phyloP scores from a whole-genome alignment of 805 yeast species.

The Yarrowia sp. region DNA sequence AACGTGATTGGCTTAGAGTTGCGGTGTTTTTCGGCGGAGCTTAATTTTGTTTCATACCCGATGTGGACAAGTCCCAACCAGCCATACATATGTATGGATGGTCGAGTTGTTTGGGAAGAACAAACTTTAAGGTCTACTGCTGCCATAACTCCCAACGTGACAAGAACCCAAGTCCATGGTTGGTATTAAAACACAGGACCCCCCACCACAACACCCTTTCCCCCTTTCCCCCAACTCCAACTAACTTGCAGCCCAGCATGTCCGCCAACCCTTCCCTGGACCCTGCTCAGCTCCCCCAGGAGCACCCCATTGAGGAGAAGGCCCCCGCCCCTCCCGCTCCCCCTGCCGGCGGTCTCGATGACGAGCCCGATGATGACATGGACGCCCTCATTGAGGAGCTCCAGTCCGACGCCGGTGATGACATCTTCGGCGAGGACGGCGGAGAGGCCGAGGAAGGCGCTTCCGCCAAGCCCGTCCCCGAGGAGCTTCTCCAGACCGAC shows the following conservation, averaged over 20 bases:
- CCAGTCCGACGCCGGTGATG: slow-evolving; percentile 67
- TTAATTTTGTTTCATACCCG: slow-evolving; percentile 34
- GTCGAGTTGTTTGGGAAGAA: not conserved
- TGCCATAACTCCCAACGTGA: slow-evolving; percentile 34
- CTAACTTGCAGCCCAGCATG: slow-evolving; percentile 39
- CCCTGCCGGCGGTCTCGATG: slow-evolving; percentile 54
- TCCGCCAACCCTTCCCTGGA: slow-evolving; percentile 40
- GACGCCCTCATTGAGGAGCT: slow-evolving; percentile 66
- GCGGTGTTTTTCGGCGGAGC: slow-evolving; percentile 38
- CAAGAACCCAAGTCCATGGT: not conserved
- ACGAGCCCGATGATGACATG: slow-evolving; percentile 70
- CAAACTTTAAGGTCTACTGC: slow-evolving; percentile 2
- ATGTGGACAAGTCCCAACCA: slow-evolving; percentile 31
- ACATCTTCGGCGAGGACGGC: slow-evolving; percentile 50
- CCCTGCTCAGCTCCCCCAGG: slow-evolving; percentile 39
- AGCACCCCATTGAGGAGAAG: slow-evolving; percentile 54
- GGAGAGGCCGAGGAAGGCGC: slow-evolving; percentile 56
- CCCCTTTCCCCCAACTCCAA: slow-evolving; percentile 1
- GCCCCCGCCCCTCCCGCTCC: slow-evolving; percentile 48
- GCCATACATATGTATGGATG: slow-evolving; percentile 38
- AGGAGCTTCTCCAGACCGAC: slow-evolving; percentile 82
- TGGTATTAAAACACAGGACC: slow-evolving; percentile 18
- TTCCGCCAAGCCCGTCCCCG: slow-evolving; percentile 81
- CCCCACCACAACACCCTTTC: too few relatives aligned
- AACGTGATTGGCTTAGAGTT: slow-evolving; percentile 39